Evolutionary conservation across 2,329 filamentous ascomycete species (phyloP), one percentile per base, ranked within the genome.

Genomic region (Xylariaceae sp.): DNA sequence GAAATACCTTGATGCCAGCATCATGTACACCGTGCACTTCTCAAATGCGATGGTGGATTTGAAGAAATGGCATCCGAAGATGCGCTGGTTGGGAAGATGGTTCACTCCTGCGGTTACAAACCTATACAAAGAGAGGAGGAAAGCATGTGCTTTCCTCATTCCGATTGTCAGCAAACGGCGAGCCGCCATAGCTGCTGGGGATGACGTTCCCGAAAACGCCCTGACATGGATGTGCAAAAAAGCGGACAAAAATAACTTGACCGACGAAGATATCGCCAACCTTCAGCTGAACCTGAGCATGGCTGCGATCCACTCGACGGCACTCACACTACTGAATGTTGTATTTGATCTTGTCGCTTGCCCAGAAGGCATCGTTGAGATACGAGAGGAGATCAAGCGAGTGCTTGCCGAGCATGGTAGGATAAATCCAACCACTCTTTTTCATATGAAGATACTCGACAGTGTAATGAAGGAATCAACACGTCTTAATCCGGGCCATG

Each of bases 261-360:
- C 52, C 12, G 62, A 64, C 40, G 53, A 62, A 22, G 55, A 64
- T 12, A 44, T 74, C 6, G 65, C 70, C 0, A 62, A 64, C 40
- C 50, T 66, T 4, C 71, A 75, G 56, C 63, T 75, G 4, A 56
- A 55, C 1, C 48, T 76, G 14, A 70, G 64, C 33, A 69, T 76
- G 50, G 73, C 73, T 0, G 67, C 74, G 1, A 76, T 79, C 23
- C 71, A 76, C 49, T 76, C 73, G 0, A 77, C 73, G 0, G 67
- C 69, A 0, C 42, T 69, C 38, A 66, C 69, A 0, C 45, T 67
- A 0, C 72, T 69, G 1, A 75, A 64, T 48, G 68, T 53, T 2
- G 64, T 82, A 34, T 77, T 73, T 55, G 72, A 76, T 43, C 57
- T 83, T 4, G 69, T 69, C 0, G 67, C 70, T 3, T 59, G 63